Percentiles rank a stretch among this genome's conserved stretches.
phyloP scores from a whole-genome alignment of 306 rosid species.

The Abrus precatorius region DNA sequence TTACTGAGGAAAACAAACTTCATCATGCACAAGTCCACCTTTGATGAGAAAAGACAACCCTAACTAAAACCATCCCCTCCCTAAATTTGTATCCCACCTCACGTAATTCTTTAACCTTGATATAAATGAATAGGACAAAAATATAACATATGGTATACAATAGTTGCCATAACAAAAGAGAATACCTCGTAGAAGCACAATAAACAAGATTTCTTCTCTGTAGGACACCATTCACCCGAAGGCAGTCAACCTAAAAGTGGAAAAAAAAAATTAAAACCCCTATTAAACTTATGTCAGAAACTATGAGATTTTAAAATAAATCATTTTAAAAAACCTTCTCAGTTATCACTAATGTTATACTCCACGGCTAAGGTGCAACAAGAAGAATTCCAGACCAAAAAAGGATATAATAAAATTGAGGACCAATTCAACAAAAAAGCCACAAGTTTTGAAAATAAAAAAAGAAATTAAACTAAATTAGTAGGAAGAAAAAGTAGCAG shows the following conservation, averaged over 20 bases:
- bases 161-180: slow-evolving; percentile 39
- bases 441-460: background rate
- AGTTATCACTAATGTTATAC: slow-evolving; percentile 15
- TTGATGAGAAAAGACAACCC: background rate
- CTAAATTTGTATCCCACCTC: slow-evolving; percentile 25
- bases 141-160: slow-evolving; percentile 17
- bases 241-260: slow-evolving; percentile 86
- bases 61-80: slow-evolving; percentile 3
- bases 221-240: slow-evolving; percentile 90
- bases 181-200: slow-evolving; percentile 97
- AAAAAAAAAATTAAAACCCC: slow-evolving; percentile 19
- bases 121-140: slow-evolving; percentile 35
- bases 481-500: slow-evolving; percentile 4
- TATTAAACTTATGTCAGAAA: slow-evolving; percentile 21
- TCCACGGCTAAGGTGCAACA: slow-evolving; percentile 7
- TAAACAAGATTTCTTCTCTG: slow-evolving; percentile 95
- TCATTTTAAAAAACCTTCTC: slow-evolving; percentile 7
- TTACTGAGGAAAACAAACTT: slow-evolving; percentile 34
- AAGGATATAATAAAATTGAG: slow-evolving; percentile 30
- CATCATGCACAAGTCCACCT: background rate
- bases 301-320: slow-evolving; percentile 5
- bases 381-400: slow-evolving; percentile 12
- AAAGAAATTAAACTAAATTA: background rate
- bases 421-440: slow-evolving; percentile 35
- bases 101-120: slow-evolving; percentile 14